Evolutionary conservation across 805 yeast genomes (phyloP).

Genomic region (Komagataella kurtzmanii): DNA sequence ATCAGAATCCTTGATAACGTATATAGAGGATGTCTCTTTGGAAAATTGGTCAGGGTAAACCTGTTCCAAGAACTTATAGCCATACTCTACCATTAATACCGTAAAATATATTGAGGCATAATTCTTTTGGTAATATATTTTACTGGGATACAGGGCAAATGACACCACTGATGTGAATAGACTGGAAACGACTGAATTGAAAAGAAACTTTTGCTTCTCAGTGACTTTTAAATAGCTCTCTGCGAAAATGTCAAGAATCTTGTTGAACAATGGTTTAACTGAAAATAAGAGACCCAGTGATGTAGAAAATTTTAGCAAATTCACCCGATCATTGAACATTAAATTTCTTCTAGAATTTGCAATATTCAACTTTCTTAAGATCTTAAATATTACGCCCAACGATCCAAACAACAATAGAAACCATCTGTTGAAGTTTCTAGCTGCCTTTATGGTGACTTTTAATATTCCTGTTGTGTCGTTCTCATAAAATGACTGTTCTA

Average conservation of each 20-base stretch:
- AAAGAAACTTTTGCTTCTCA: neutral
- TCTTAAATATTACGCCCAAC: neutral
- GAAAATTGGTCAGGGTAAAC: conserved; percentile 2
- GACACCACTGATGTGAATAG: conserved; percentile 5
- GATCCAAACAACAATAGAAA: neutral
- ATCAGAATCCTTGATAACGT: conserved; percentile 1
- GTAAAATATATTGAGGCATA: conserved; percentile 8
- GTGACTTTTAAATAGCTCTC: neutral
- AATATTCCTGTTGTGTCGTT: neutral
- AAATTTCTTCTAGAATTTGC: neutral
- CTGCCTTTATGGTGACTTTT: neutral
- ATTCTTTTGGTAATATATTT: conserved; percentile 6
- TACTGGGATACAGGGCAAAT: conserved; percentile 7
- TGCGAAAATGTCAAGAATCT: neutral
- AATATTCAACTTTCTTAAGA: neutral
- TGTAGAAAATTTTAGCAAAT: conserved; percentile 1
- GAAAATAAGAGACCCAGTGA: conserved; percentile 7
- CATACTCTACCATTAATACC: conserved; percentile 7
- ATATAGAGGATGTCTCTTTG: neutral
- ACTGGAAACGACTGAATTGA: conserved; percentile 2
- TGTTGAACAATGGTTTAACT: conserved; percentile 5
- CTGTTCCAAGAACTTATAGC: conserved; percentile 8
- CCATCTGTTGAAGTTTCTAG: neutral
- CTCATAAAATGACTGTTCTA: neutral
- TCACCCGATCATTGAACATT: neutral